Evolutionary conservation across 2,329 filamentous ascomycete genomes (phyloP).

Genomic region (Colletotrichum sidae): DNA sequence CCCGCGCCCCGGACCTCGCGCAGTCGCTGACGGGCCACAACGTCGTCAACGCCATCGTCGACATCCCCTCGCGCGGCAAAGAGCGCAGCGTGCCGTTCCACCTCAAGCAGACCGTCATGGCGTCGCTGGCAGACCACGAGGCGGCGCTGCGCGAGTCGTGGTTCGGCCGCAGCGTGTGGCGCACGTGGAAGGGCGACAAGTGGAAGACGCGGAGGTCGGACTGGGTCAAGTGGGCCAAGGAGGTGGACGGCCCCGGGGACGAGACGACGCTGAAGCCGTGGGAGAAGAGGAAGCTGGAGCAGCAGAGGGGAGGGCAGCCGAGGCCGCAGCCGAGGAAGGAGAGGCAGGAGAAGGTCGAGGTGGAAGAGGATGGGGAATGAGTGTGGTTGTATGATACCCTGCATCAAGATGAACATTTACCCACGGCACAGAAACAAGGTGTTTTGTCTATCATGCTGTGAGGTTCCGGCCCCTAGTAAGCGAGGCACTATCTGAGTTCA

Average conservation of each 20-base stretch:
- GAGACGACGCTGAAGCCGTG: constrained; percentile 36
- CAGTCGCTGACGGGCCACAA: constrained; percentile 63
- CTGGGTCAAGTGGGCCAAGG: constrained; percentile 69
- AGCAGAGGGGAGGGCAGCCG: constrained; percentile 18
- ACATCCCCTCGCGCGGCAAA: constrained; percentile 61
- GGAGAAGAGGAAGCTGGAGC: constrained; percentile 34
- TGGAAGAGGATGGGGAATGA: constrained; percentile 18
- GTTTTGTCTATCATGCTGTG: neutral
- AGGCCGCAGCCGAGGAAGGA: constrained; percentile 17
- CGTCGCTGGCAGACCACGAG: constrained; percentile 60
- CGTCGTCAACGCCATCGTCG: constrained; percentile 61
- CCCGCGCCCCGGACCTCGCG: constrained; percentile 59
- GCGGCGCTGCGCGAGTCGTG: constrained; percentile 62
- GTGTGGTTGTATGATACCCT: constrained; percentile 37
- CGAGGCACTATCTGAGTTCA: no score
- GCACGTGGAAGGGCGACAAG: constrained; percentile 67
- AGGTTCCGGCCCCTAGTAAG: neutral
- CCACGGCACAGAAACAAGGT: neutral
- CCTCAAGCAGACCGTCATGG: constrained; percentile 67
- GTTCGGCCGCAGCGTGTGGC: constrained; percentile 68
- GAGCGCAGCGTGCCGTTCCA: constrained; percentile 66
- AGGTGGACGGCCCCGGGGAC: constrained; percentile 48
- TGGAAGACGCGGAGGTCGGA: constrained; percentile 65
- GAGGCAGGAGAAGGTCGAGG: neutral
- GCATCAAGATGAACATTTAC: constrained; percentile 10